Evolutionary conservation across 208 protist genomes (phyloP).

Genomic region (Vickermania ingenoplastis): DNA sequence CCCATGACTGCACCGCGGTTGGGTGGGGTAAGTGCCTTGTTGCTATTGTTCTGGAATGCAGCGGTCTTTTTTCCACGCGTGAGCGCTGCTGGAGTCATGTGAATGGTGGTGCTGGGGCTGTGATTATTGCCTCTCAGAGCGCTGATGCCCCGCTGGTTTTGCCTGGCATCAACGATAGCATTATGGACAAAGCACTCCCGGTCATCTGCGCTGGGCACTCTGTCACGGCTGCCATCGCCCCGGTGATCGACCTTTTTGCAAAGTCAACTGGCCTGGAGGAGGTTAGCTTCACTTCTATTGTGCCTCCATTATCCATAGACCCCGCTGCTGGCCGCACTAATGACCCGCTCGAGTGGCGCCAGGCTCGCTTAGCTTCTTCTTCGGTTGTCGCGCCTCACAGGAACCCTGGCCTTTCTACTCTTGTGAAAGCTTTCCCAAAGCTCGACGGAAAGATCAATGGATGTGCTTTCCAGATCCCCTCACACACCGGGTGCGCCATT

Average conservation of each 20-base stretch:
- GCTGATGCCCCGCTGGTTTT: conserved; percentile 92
- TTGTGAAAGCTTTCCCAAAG: conserved; percentile 86
- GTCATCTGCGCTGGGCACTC: conserved; percentile 95
- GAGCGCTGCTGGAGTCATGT: conserved; percentile 88
- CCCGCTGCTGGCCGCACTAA: conserved; percentile 91
- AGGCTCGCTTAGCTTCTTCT: conserved; percentile 57
- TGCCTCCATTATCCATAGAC: conserved; percentile 95
- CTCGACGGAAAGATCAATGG: conserved; percentile 52
- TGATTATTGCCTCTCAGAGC: conserved; percentile 97
- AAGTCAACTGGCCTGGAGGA: conserved; percentile 92
- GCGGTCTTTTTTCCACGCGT: conserved; percentile 93
- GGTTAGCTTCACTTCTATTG: conserved; percentile 97
- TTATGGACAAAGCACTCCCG: conserved; percentile 52
- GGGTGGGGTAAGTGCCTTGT: conserved; percentile 84
- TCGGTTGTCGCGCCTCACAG: conserved; percentile 97
- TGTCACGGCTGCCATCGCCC: conserved; percentile 98
- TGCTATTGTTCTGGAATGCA: conserved; percentile 96
- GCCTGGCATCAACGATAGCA: conserved; percentile 90
- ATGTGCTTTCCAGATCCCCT: conserved; percentile 98
- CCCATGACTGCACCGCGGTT: conserved; percentile 82
- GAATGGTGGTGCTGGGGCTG: conserved; percentile 91
- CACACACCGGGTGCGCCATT: conserved; percentile 94
- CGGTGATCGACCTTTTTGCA: conserved; percentile 92
- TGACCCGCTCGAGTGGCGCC: conserved; percentile 92
- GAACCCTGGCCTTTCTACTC: conserved; percentile 96